Evolutionary conservation across 495 filamentous ascomycete genomes (phyloP).

Genomic region (Xylaria intraflava): DNA sequence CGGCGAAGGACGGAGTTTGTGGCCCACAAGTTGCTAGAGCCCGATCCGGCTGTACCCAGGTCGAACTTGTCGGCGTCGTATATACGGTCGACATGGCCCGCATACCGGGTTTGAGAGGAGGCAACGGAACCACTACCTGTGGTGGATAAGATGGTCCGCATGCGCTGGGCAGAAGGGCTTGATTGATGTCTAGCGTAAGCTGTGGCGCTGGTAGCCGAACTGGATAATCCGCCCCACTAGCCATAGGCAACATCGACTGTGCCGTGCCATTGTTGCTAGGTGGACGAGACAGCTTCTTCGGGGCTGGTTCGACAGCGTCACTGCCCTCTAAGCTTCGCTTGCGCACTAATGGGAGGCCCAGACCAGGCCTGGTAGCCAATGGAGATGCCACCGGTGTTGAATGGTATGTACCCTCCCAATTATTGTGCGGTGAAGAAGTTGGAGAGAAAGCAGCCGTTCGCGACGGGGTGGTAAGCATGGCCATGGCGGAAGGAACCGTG

Average conservation of each 20-base stretch:
- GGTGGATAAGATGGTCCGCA: slow-evolving; percentile 25
- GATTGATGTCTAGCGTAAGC: slow-evolving; percentile 38
- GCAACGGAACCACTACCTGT: slow-evolving; percentile 37
- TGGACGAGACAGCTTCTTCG: slow-evolving; percentile 49
- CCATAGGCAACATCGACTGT: slow-evolving; percentile 33
- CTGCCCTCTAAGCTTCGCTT: slow-evolving; percentile 68
- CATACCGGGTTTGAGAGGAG: slow-evolving; percentile 37
- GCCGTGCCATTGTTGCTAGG: slow-evolving; percentile 28
- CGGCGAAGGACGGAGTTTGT: slow-evolving; percentile 21
- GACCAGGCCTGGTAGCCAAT: slow-evolving; percentile 42
- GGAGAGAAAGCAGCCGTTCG: slow-evolving; percentile 29
- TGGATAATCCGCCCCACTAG: slow-evolving; percentile 14
- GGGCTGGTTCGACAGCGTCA: slow-evolving; percentile 53
- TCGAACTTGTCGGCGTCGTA: slow-evolving; percentile 22
- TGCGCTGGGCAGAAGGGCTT: slow-evolving; percentile 12
- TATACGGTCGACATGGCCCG: slow-evolving; percentile 48
- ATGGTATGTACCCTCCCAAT: slow-evolving; percentile 35
- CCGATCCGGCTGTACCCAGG: slow-evolving; percentile 25
- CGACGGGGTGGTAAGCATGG: slow-evolving; percentile 21
- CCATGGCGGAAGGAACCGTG: slow-evolving; percentile 33
- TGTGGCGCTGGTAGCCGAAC: slow-evolving; percentile 35
- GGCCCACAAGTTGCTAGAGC: slow-evolving; percentile 30
- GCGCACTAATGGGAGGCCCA: slow-evolving; percentile 38
- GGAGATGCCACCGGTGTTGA: slow-evolving; percentile 44
- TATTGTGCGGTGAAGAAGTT: slow-evolving; percentile 19